phyloP scores from a whole-genome alignment of 106 monocot genomes.

The Iris macrosiphon region DNA sequence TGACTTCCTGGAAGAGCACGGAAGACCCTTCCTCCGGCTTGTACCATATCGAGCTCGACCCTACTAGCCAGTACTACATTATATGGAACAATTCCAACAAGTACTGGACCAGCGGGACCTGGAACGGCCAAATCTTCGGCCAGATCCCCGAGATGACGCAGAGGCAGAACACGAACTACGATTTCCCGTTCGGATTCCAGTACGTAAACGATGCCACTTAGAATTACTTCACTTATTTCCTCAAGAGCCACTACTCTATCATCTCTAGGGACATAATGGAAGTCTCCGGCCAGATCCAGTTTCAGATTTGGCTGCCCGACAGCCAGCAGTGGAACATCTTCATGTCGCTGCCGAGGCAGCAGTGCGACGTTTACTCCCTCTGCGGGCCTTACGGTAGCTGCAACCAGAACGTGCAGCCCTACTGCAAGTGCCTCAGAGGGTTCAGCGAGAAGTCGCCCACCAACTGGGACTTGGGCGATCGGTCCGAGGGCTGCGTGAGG shows the following conservation, averaged over 20 bases:
- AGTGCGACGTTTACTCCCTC: conserved; percentile 11
- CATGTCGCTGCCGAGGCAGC: neutral
- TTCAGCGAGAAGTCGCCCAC: neutral
- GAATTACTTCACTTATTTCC: neutral
- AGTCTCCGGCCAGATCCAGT: neutral
- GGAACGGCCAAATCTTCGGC: conserved; percentile 4
- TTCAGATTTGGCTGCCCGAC: neutral
- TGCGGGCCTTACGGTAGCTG: conserved; percentile 25
- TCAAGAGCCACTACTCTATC: neutral
- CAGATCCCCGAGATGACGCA: conserved; percentile 6
- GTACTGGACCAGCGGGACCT: neutral
- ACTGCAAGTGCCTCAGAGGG: conserved; percentile 9
- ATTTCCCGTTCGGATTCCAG: neutral
- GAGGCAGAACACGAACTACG: neutral
- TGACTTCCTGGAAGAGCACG: neutral
- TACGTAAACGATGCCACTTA: conserved; percentile 4
- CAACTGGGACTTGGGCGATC: conserved; percentile 12
- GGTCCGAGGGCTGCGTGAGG: conserved; percentile 11
- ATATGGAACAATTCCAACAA: neutral
- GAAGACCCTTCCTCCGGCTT: neutral
- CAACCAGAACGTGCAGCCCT: neutral
- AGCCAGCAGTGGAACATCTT: neutral
- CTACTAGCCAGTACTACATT: neutral
- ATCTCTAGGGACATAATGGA: conserved; percentile 1
- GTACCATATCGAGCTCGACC: neutral